Base-by-base conservation (phyloP, 2,329 filamentous ascomycete species). In the Fusarium humuli region DNA sequence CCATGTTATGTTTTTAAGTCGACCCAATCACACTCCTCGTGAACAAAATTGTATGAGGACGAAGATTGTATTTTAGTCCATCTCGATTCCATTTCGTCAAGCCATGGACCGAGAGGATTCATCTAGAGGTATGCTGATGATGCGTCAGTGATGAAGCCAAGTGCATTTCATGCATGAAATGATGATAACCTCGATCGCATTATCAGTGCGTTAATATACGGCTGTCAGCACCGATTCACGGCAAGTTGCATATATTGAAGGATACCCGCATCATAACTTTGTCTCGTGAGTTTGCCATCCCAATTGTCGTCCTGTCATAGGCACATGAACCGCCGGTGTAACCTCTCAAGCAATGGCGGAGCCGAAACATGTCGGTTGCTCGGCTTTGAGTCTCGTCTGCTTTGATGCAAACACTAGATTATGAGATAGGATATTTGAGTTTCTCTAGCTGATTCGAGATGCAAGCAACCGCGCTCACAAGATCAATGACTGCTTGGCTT, bases 391-490 rank as follows among this genome's bases (percentile, higher is more conserved):
- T 10, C 20, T 29, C 25, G 23, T 27, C 62, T 44, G 6, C 34
- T 8, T 10, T 22, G 10, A 11, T 34, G 22, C 34, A 62, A 56
- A 57, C 46, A 40, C 6, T 14, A 29, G n/a, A 11, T 46, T 27
- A n/a, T 13, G 23, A n/a, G 18, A 14, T 20, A 30, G 22, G 8
- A 34, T 16, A 11, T 7, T 46, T 23, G 41, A 41, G 30, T 16
- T 22, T 45, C 34, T 30, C 7, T 13, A 14, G 11, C 22, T 46
- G 37, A 53, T 50, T 50, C 23, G 29, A 30, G 5, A 29, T 70
- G 67, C 54, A 68, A 47, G 30, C 37, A 50, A 16, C 67, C 67
- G 54, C 4, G 27, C 37, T 42, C 54, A 71, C 54, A 65, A 32
- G 50, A 61, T 57, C 20, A 25, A 57, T 48, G 37, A 46, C 44